A percentile compares a stretch with the other conserved stretches of the same genome.
These are phyloP conservation scores for Panaeolus cyanescens DNA, from an alignment of 768 basidiomycete species.

Conservation along the genomic window DNA sequence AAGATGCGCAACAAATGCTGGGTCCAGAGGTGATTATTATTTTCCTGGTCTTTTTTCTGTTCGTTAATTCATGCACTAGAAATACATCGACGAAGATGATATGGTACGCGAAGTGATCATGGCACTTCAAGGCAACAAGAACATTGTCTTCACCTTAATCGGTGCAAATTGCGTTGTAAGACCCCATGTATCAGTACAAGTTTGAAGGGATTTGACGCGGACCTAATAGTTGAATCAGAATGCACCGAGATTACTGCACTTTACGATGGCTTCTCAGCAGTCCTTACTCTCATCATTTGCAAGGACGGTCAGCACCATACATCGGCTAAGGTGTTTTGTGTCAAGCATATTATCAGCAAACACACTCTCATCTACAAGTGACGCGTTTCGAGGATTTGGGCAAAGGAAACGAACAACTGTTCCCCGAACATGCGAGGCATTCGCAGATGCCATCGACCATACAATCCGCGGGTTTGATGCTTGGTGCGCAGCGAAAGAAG, in stretches of 20 bases:
- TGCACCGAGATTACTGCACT: constrained; percentile 64
- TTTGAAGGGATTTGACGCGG: background rate
- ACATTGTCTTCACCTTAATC: constrained; percentile 50
- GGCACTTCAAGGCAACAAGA: constrained; percentile 71
- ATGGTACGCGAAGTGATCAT: constrained; percentile 79
- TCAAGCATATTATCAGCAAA: constrained; percentile 42
- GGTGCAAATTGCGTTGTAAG: constrained; percentile 34
- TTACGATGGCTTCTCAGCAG: constrained; percentile 64
- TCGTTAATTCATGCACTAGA: constrained; percentile 40
- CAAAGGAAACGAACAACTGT: constrained; percentile 15
- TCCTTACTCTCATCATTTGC: constrained; percentile 67
- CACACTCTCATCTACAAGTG: constrained; percentile 20
- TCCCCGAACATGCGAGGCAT: constrained; percentile 77
- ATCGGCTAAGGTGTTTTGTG: constrained; percentile 66
- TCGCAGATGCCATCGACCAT: constrained; percentile 70
- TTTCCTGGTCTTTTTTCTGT: background rate
- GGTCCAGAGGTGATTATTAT: constrained; percentile 40
- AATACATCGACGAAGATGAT: constrained; percentile 73
- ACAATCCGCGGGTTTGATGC: constrained; percentile 59
- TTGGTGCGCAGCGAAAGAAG: constrained; percentile 75
- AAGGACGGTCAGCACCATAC: constrained; percentile 56
- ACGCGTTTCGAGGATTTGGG: constrained; percentile 10
- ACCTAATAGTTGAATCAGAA: constrained; percentile 43
- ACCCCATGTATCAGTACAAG: background rate
- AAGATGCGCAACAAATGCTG: constrained; percentile 39